A percentile compares a stretch with the other conserved stretches of the same genome.
Evolutionary conservation across 106 monocot genomes (phyloP).

Genomic region (Dioscorea dumetorum): DNA sequence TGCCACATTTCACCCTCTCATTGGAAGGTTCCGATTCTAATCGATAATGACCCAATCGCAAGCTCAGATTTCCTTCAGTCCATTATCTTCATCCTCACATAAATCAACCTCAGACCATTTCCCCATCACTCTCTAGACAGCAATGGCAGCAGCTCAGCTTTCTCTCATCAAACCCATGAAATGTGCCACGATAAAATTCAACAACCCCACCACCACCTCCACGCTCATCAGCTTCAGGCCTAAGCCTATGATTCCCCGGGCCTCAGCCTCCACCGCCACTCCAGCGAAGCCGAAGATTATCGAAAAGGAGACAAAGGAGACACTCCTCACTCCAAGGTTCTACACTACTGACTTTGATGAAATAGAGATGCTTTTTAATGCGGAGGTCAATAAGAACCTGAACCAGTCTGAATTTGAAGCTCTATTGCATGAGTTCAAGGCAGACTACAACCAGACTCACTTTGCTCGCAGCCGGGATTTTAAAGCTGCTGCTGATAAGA

Average conservation of each 20-base stretch:
- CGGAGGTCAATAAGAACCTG: slow-evolving; percentile 83
- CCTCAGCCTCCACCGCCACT: slow-evolving; percentile 3
- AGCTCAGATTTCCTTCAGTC: neutral
- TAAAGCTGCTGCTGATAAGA: slow-evolving; percentile 88
- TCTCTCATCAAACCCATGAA: slow-evolving; percentile 42
- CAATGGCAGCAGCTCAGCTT: slow-evolving; percentile 50
- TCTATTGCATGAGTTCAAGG: slow-evolving; percentile 89
- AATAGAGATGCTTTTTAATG: slow-evolving; percentile 87
- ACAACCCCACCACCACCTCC: slow-evolving; percentile 6
- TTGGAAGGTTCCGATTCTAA: slow-evolving; percentile 39
- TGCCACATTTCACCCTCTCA: slow-evolving; percentile 35
- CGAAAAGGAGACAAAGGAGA: slow-evolving; percentile 57
- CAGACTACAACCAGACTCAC: slow-evolving; percentile 98
- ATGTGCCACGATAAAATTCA: slow-evolving; percentile 19
- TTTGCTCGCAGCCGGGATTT: slow-evolving; percentile 85
- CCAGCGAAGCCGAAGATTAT: slow-evolving; percentile 23
- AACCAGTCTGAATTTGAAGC: slow-evolving; percentile 90
- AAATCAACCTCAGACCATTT: neutral
- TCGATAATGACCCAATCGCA: slow-evolving; percentile 28
- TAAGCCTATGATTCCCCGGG: slow-evolving; percentile 15
- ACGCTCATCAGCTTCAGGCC: slow-evolving; percentile 12
- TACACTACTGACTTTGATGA: slow-evolving; percentile 98
- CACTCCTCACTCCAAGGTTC: slow-evolving; percentile 82
- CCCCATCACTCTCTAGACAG: neutral
- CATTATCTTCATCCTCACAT: neutral